A percentile compares a stretch with the other conserved stretches of the same genome.
Evolutionary conservation across 345 rosid species (phyloP).

Genomic region (Acer yangbiense): DNA sequence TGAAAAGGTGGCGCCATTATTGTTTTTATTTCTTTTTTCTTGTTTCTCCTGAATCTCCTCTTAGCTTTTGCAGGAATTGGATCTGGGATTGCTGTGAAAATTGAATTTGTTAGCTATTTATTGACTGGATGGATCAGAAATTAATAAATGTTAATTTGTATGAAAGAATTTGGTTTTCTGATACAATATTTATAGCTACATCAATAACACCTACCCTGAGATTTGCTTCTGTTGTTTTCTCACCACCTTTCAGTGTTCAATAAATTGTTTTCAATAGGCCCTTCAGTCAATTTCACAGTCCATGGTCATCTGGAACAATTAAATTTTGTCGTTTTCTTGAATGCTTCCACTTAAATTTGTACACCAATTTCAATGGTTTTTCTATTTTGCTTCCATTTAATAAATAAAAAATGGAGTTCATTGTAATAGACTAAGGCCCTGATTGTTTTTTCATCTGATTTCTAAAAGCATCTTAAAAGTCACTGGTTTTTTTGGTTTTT

Average conservation of each 20-base stretch:
- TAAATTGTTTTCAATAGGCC: background rate
- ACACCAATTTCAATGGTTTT: background rate
- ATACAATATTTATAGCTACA: background rate
- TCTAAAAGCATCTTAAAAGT: too few relatives aligned
- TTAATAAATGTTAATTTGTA: constrained; percentile 5
- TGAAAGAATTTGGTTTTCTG: background rate
- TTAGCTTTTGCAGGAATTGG: background rate
- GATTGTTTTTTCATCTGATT: too few relatives aligned
- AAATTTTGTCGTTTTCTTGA: background rate
- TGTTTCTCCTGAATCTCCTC: too few relatives aligned
- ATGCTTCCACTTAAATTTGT: background rate
- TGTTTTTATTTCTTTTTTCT: background rate
- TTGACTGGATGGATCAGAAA: background rate
- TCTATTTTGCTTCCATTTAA: too few relatives aligned
- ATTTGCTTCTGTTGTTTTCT: background rate
- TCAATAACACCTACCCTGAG: background rate
- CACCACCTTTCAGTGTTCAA: background rate
- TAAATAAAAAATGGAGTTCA: too few relatives aligned
- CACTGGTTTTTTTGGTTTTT: too few relatives aligned
- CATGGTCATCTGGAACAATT: background rate
- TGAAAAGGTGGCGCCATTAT: constrained; percentile 25
- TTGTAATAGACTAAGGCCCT: too few relatives aligned
- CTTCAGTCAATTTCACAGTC: background rate
- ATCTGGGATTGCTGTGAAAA: background rate
- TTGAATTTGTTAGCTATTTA: background rate